phyloP scores from a whole-genome alignment of 768 basidiomycete genomes.

The Mrakia frigida region DNA sequence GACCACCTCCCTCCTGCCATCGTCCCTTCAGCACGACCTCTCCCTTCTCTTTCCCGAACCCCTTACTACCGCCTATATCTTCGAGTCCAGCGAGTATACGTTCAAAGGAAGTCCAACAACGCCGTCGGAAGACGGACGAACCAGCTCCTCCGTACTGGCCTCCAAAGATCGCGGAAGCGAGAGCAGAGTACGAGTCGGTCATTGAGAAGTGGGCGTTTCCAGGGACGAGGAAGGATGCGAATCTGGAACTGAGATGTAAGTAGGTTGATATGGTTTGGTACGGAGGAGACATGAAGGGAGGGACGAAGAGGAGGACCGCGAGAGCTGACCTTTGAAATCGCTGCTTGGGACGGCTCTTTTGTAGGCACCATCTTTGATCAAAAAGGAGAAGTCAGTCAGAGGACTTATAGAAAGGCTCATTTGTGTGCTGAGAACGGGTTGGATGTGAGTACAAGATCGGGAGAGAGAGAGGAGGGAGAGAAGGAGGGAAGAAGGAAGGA shows the following conservation, averaged over 20 bases:
- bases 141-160: not conserved
- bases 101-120: not conserved
- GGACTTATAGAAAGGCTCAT: slow-evolving; percentile 77
- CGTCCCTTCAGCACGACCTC: not conserved
- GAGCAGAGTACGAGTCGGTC: slow-evolving; percentile 13
- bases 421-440: slow-evolving; percentile 79
- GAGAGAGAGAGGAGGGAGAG: not conserved
- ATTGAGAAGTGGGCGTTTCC: slow-evolving; percentile 21
- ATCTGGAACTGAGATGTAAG: slow-evolving; percentile 19
- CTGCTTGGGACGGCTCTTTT: no score
- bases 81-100: not conserved
- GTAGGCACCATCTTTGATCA: slow-evolving; percentile 29
- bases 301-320: not conserved
- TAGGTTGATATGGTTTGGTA: no score
- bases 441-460: slow-evolving; percentile 59
- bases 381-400: slow-evolving; percentile 6
- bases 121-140: not conserved
- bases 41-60: not conserved
- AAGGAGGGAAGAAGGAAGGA: not conserved
- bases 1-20: not conserved
- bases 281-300: not conserved
- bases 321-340: not conserved
- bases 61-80: not conserved
- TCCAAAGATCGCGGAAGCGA: slow-evolving; percentile 1
- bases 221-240: slow-evolving; percentile 18